Evolutionary conservation across 176 grass and related monocot genomes (phyloP), one percentile per base, ranked within the genome.

Genomic region (Rhipidocladum racemiflorum): DNA sequence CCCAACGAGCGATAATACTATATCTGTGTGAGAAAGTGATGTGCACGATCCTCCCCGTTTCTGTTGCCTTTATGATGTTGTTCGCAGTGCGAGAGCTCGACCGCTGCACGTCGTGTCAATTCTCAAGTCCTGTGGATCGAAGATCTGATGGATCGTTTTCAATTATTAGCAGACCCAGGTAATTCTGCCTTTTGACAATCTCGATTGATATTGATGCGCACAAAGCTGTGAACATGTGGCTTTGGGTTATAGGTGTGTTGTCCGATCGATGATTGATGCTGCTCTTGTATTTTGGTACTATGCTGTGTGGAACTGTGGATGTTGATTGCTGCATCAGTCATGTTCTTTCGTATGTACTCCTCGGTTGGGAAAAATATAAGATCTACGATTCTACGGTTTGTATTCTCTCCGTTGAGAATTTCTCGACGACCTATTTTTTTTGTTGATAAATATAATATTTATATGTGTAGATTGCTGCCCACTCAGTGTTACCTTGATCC

Each of bases 1-100:
- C 74, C 83, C 79, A 25, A 59, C 56, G 1, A 67, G 18, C 78
- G 48, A 34, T 66, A 61, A n/a, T n/a, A n/a, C n/a, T n/a, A n/a
- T n/a, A n/a, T n/a, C 78, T 40, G 17, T 54, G 54, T 25, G 59
- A 72, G 45, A 49, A 64, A 86, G 76, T 70, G 76, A 70, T 81
- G 16, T 38, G 64, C 72, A 71, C 29, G 56, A 72, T 12, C 60
- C 42, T 8, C 18, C 15, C 48, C 5, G 0, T 65, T 64, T 45
- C 18, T 74, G 20, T 17, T 61, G 42, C 2, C 42, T 62, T 12
- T 24, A 48, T 72, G 42, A 38, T 14, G 16, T 24, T 72, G 12
- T 66, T 70, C 39, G 16, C 54, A 53, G 65, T 61, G 30, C 25
- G 9, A 9, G 9, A 9, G 20, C 73, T 71, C 15, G 28, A 46